phyloP scores from a whole-genome alignment of 1,284 basidiomycete genomes.

The Cryptococcus sp. region DNA sequence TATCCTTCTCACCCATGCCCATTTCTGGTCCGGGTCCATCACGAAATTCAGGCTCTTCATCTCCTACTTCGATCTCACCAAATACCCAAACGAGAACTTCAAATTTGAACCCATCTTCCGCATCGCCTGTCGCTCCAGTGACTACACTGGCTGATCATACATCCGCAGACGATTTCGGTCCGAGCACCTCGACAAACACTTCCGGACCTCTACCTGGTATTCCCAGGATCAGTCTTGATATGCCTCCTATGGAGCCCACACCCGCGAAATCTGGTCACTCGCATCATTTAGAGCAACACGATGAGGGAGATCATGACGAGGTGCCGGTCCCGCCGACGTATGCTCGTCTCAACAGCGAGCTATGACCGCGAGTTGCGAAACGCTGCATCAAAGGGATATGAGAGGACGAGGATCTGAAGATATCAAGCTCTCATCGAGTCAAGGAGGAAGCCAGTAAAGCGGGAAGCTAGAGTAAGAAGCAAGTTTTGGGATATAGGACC shows the following conservation, averaged over 20 bases:
- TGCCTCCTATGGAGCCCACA: constrained; percentile 10
- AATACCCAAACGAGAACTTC: neutral
- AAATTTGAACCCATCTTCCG: neutral
- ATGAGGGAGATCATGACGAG: neutral
- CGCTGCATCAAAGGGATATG: no score
- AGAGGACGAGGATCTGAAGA: no score
- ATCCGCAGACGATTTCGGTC: constrained; percentile 3
- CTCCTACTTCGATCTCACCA: neutral
- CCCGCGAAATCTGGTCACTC: neutral
- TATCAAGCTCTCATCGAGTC: no score
- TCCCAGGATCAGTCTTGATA: constrained; percentile 29
- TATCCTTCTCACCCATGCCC: constrained; percentile 1
- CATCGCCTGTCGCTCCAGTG: constrained; percentile 17
- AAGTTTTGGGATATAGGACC: no score
- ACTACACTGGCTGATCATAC: constrained; percentile 18
- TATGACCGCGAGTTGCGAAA: neutral
- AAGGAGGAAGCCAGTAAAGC: no score
- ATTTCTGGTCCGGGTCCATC: neutral
- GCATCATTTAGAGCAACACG: neutral
- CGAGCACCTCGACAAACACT: neutral
- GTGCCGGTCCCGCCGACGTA: neutral
- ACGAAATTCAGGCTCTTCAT: neutral
- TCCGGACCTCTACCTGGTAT: constrained; percentile 7
- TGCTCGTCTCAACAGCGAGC: neutral
- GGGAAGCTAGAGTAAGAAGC: no score